Evolutionary conservation across 2,329 filamentous ascomycete species (phyloP).

Genomic region (Taxawa tesnikishii): DNA sequence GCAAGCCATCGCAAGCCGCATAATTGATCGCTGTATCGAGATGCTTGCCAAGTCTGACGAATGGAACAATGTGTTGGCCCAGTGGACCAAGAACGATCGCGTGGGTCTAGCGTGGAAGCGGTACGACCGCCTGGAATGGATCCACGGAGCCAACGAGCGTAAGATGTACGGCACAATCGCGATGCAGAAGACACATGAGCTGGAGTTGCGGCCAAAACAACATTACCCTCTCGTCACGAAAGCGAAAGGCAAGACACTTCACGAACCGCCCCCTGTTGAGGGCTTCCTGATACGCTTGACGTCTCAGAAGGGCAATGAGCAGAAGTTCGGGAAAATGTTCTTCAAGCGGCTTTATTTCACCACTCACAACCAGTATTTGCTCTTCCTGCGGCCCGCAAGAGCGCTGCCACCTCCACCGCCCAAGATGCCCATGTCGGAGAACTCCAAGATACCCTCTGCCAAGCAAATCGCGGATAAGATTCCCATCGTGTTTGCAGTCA

Average conservation of each 20-base stretch:
- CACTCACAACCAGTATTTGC: constrained; percentile 49
- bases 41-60: constrained; percentile 45
- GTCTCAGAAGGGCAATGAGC: constrained; percentile 47
- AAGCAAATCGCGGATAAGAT: constrained; percentile 42
- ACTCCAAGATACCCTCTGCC: constrained; percentile 38
- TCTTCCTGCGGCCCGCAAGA: constrained; percentile 49
- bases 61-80: constrained; percentile 46
- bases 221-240: constrained; percentile 47
- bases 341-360: constrained; percentile 56
- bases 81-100: constrained; percentile 45
- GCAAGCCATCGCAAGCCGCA: constrained; percentile 40
- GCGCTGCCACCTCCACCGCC: constrained; percentile 44
- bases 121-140: constrained; percentile 57
- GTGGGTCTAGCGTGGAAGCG: constrained; percentile 58
- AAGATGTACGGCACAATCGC: constrained; percentile 59
- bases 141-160: constrained; percentile 52
- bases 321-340: constrained; percentile 47
- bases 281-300: constrained; percentile 55
- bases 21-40: constrained; percentile 46
- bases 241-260: constrained; percentile 29
- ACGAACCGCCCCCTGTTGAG: constrained; percentile 51
- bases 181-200: constrained; percentile 53
- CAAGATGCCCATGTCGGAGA: constrained; percentile 31
- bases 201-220: constrained; percentile 52
- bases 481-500: constrained; percentile 49